A percentile compares a stretch with the other conserved stretches of the same genome.
Evolutionary conservation across 345 rosid genomes (phyloP).

Genomic region (Lepidium sativum): DNA sequence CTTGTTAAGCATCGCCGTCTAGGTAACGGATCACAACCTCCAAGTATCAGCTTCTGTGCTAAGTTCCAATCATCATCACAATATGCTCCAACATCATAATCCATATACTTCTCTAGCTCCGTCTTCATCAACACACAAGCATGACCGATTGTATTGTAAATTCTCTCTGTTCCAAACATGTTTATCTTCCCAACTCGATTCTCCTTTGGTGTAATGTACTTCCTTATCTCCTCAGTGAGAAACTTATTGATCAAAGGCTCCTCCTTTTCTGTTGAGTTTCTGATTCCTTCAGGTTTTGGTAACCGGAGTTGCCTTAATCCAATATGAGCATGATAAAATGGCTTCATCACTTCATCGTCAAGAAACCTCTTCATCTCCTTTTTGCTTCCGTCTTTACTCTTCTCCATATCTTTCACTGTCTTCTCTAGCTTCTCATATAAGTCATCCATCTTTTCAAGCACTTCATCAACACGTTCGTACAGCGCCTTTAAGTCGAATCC

Average conservation of each 20-base stretch:
- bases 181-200: constrained; percentile 55
- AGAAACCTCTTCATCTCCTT: constrained; percentile 49
- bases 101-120: constrained; percentile 79
- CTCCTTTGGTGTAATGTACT: constrained; percentile 62
- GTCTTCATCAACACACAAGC: constrained; percentile 62
- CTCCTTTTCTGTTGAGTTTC: constrained; percentile 40
- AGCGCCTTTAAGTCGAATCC: constrained; percentile 44
- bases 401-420: constrained; percentile 54
- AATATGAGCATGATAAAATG: constrained; percentile 56
- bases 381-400: constrained; percentile 36
- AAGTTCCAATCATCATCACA: constrained; percentile 80
- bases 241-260: constrained; percentile 71
- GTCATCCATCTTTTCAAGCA: constrained; percentile 40
- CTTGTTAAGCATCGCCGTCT: constrained; percentile 73
- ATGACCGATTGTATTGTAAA: constrained; percentile 71
- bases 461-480: constrained; percentile 43
- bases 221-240: constrained; percentile 59
- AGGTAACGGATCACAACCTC: constrained; percentile 79
- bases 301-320: constrained; percentile 60
- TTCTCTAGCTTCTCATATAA: constrained; percentile 60
- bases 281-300: constrained; percentile 40
- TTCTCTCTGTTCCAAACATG: constrained; percentile 61
- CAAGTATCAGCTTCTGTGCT: constrained; percentile 67
- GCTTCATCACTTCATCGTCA: constrained; percentile 65
- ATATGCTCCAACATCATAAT: constrained; percentile 71